Evolutionary conservation across 2,329 filamentous ascomycete genomes (phyloP), one percentile per base, ranked within the genome.

Genomic region (Paraphaeosphaeria minitans): DNA sequence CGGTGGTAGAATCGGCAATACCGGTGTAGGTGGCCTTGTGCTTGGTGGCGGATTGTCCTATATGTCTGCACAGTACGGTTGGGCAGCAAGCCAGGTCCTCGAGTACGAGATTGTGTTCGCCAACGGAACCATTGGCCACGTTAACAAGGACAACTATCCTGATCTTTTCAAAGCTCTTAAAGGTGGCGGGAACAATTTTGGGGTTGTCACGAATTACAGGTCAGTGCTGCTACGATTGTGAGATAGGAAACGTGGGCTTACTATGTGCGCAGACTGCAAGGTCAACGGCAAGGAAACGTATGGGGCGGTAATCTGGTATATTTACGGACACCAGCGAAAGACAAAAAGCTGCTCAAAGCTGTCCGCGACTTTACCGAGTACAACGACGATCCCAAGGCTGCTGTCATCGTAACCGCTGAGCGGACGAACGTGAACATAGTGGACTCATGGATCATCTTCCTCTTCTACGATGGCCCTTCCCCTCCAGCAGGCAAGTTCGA

Each of bases 361-460:
- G 73, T 83, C 3, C 79, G 81, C 22, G 82, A 86, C 69, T 87
- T 87, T 64, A 85, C 84, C 6, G 79, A 83, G 63, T 71, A 72
- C 58, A 78, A 87, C 70, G 85, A 86, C 66, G 71, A 74, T 53
- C 62, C 68, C 8, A 71, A 69, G 42, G 71, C 70, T n/a, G 67
- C 70, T 21, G 67, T 74, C 2, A 74, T 74, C 19, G 68, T 72
- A 8, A 74, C 71, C 13, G 67, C 68, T 0, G 70, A 74, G 49
- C 62, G 67, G 14, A 62, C 67, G 2, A 69, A 72, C 24, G 21
- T 73, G n/a, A 63, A 72, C 49, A 27, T 68, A 4, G 61, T 73
- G 14, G 71, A 74, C 56, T 67, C 66, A 6, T 72, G 69, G 70
- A 74, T 74, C 50, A 61, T 74, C 33, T 74, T 74, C 55, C 52